A percentile compares a stretch with the other conserved stretches of the same genome.
These are phyloP conservation scores for Chamaenerion angustifolium DNA, from an alignment of 345 rosid genomes.

Conservation along the genomic window DNA sequence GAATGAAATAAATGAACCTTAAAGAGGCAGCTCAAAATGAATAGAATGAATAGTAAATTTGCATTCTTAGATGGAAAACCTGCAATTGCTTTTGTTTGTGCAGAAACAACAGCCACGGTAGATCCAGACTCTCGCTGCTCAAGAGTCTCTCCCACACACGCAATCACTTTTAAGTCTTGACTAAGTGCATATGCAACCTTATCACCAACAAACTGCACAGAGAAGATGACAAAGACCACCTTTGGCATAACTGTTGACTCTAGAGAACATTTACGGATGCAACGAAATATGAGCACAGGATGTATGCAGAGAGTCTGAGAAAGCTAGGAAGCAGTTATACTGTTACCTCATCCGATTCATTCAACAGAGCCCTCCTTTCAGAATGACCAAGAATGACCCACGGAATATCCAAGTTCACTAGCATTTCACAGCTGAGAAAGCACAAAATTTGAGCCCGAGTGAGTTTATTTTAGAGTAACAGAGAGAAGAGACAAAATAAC, in stretches of 20 bases:
- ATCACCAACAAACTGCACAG: conserved; percentile 51
- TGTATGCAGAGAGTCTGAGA: too few relatives aligned
- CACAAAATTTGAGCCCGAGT: too few relatives aligned
- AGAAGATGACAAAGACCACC: conserved; percentile 3
- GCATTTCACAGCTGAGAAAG: conserved; percentile 51
- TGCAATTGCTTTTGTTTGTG: conserved; percentile 59
- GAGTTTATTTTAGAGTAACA: too few relatives aligned
- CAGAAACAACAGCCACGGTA: conserved; percentile 52
- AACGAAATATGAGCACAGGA: not conserved
- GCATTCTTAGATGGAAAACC: conserved; percentile 20
- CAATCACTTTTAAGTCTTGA: conserved; percentile 55
- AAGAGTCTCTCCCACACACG: conserved; percentile 65
- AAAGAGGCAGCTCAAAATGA: not conserved
- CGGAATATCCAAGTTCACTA: conserved; percentile 39
- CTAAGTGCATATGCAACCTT: conserved; percentile 54
- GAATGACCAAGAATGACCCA: conserved; percentile 70
- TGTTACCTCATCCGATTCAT: conserved; percentile 41
- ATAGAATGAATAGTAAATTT: not conserved
- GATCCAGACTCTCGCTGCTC: conserved; percentile 70
- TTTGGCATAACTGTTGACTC: too few relatives aligned
- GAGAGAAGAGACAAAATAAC: too few relatives aligned
- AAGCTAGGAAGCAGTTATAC: not conserved
- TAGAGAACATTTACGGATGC: too few relatives aligned
- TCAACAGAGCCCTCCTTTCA: conserved; percentile 45
- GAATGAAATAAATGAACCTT: not conserved